These are phyloP conservation scores for Heterobasidion occidentale DNA, from an alignment of 1,284 basidiomycete genomes.

Conservation along the genomic window DNA sequence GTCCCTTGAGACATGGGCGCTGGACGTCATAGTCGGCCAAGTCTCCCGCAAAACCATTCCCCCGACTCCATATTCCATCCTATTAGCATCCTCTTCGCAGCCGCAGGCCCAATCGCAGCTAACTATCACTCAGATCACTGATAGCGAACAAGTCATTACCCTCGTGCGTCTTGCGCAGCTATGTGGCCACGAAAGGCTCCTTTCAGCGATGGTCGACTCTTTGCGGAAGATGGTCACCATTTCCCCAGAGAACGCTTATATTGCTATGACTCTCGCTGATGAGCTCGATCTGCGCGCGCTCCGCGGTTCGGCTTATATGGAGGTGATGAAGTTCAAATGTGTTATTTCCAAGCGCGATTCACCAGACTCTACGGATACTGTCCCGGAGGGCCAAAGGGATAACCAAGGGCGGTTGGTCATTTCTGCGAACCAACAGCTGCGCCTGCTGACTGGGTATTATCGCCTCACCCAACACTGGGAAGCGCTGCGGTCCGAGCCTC, in stretches of 20 bases:
- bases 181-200: slow-evolving; percentile 49
- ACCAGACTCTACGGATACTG: slow-evolving; percentile 19
- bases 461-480: slow-evolving; percentile 60
- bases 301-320: slow-evolving; percentile 57
- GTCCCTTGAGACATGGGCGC: slow-evolving; percentile 57
- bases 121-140: slow-evolving; percentile 21
- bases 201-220: slow-evolving; percentile 48
- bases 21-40: slow-evolving; percentile 56
- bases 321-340: slow-evolving; percentile 51
- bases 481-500: slow-evolving; percentile 39
- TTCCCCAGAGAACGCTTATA: slow-evolving; percentile 54
- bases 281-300: slow-evolving; percentile 50
- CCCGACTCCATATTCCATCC: slow-evolving; percentile 25
- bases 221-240: slow-evolving; percentile 48
- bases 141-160: slow-evolving; percentile 31
- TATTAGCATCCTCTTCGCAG: slow-evolving; percentile 5
- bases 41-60: slow-evolving; percentile 39
- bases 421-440: slow-evolving; percentile 46
- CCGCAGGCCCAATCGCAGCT: slow-evolving; percentile 19
- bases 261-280: slow-evolving; percentile 62
- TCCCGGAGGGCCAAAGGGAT: slow-evolving; percentile 24
- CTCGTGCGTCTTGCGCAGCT: slow-evolving; percentile 57
- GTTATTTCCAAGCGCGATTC: slow-evolving; percentile 30
- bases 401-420: slow-evolving; percentile 37
- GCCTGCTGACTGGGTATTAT: slow-evolving; percentile 57